Evolutionary conservation across 1,284 basidiomycete genomes (phyloP), one percentile per base, ranked within the genome.

Genomic region (Polyporus tsugae): DNA sequence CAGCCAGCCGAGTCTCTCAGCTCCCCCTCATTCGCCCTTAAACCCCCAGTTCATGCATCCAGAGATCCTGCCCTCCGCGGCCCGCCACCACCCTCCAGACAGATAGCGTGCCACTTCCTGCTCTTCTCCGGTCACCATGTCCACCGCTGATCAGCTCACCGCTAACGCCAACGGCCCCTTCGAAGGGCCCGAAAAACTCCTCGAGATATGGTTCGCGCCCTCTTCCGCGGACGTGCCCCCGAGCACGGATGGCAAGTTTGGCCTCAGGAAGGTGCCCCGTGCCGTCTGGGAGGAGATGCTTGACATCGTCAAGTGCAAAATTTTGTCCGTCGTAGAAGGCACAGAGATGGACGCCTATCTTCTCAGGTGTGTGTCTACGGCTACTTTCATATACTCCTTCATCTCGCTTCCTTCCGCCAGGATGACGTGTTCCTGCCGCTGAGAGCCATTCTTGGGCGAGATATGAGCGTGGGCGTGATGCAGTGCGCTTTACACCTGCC

Each of bases 161-260:
- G 29, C 29, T 67, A 77, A 78, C 64, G 75, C 81, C 62, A 82
- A 83, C 61, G 84, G 87, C 57, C 91, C 91, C 25, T 95, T 94
- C 75, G 93, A 94, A 79, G 93, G 93, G 49, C 95, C 97, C 69
- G 98, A 99, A 84, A 99, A 99, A 82, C 89, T 99, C 53, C 89
- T 99, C 65, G 98, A 99, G 83, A 91, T 99, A 66, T 99, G 98
- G 98, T 99, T 99, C 80, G 91, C 95, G 5, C 93, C 94, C 22
- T 91, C 91, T 6, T 83, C 90, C 13, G 85, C 86, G 11, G 80
- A 86, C 58, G 83, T 94, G 9, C 88, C 87, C 25, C 75, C 79
- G 57, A 72, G 74, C 53, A 71, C 79, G 44, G 78, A 80, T 73
- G 84, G 82, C 72, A 87, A 82, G 75, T 81, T 82, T 44, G 97